Base-by-base conservation (phyloP, 2,329 filamentous ascomycete genomes). In the Graphiopsis chlorocephala region DNA sequence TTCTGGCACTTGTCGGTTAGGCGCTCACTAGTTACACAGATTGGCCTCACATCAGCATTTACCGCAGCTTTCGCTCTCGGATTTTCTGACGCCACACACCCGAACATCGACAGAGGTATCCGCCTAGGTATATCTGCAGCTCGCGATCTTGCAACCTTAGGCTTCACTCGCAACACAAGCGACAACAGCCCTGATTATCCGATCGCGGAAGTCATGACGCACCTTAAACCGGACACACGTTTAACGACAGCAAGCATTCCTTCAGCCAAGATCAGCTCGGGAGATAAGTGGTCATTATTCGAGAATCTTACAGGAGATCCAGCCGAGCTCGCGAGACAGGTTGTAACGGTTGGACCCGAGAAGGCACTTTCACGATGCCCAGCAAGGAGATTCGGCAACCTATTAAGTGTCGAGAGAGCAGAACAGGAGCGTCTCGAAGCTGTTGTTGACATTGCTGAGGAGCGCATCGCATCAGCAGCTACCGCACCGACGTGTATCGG, bases 251-350 rank as follows among this genome's bases (percentile, higher is more conserved):
- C 72, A 17, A 74, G 67, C 66, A 72, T 76, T 28, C 74, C 74
- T 4, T 75, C 73, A 2, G 67, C 66, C 14, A 66, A 69, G 20
- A 76, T 76, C 63, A 74, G 72, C 61, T 72, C 72, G 17, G 73
- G 73, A n/a, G 73, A 75, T 15, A 70, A 68, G 58, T 76, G 73
- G 73, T 72, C 68, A n/a, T 73, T 76, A 31, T 75, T 75, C 53
- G 72, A 75, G 25, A 65, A 65, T 3, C 67, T 75, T 2, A 75
- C 74, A 25, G 74, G 74, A 14, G 74, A 76, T 57, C 71, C 72
- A 26, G 69, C 71, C 12, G 74, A 76, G 61, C 68, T 75, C 14
- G 74, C 74, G 23, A 68, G 73, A 55, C 72, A 74, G 48, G 71
- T 76, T 10, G 72, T 75, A 14, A 74, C 70, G 0, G 47, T 64